Percentiles rank a stretch among this genome's conserved stretches.
These are phyloP conservation scores for Phytophthora cryptogea DNA, from an alignment of 352 stramenopile genomes.

Conservation along the genomic window DNA sequence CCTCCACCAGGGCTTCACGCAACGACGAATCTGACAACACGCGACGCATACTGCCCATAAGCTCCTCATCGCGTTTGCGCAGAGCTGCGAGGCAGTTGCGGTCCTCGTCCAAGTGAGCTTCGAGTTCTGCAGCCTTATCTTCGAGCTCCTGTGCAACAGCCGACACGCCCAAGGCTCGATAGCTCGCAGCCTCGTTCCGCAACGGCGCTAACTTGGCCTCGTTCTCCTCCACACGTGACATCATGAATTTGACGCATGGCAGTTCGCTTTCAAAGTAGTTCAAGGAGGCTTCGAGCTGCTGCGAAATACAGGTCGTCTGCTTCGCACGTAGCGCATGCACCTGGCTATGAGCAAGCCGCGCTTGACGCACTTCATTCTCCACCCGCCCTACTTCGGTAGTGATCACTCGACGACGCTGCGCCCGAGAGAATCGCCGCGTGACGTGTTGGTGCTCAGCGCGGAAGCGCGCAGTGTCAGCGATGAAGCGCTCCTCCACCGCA, in stretches of 20 bases:
- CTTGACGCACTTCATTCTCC: conserved; percentile 40
- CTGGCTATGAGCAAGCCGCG: conserved; percentile 43
- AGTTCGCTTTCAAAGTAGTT: conserved; percentile 80
- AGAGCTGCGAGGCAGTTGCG: conserved; percentile 48
- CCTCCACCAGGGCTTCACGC: conserved; percentile 13
- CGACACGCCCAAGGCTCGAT: conserved; percentile 57
- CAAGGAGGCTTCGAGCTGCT: conserved; percentile 70
- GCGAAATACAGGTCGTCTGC: conserved; percentile 45
- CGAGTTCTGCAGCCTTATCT: conserved; percentile 42
- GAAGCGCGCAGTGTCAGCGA: conserved; percentile 47
- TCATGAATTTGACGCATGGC: conserved; percentile 84
- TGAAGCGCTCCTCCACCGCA: conserved; percentile 54
- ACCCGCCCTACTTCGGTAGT: conserved; percentile 41
- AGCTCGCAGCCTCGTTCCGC: conserved; percentile 48
- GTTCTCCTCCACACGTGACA: conserved; percentile 57
- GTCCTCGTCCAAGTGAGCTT: conserved; percentile 58
- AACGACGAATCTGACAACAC: conserved; percentile 34
- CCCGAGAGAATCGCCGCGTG: conserved; percentile 39
- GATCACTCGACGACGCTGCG: conserved; percentile 46
- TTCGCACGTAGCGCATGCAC: conserved; percentile 52
- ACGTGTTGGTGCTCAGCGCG: conserved; percentile 56
- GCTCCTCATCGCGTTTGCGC: conserved; percentile 52
- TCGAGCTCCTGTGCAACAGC: conserved; percentile 57
- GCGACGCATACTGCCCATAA: conserved; percentile 39
- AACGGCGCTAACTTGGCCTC: conserved; percentile 44